Percentiles rank a stretch among this genome's conserved stretches.
phyloP scores from a whole-genome alignment of 306 rosid species.

The Castanea mollissima region DNA sequence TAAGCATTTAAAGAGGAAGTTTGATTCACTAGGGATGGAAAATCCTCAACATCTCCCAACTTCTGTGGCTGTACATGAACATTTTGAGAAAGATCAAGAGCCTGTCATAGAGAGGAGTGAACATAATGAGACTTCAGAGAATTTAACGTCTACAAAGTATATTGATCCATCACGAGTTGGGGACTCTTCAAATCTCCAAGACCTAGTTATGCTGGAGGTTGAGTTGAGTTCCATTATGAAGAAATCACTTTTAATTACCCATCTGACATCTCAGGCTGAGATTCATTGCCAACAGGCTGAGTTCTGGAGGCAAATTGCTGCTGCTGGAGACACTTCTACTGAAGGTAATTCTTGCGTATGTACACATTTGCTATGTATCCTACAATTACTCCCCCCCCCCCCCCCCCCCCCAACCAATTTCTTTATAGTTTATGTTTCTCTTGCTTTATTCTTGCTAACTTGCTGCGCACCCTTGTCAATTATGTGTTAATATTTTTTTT shows the following conservation, averaged over 20 bases:
- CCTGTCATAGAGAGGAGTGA: not conserved
- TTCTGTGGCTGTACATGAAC: not conserved
- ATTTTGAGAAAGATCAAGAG: not conserved
- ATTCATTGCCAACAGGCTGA: not conserved
- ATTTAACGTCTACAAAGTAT: not conserved
- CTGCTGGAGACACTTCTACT: not conserved
- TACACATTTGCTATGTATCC: not conserved
- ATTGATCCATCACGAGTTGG: not conserved
- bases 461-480: not conserved
- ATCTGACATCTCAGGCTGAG: not conserved
- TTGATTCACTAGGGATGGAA: not conserved
- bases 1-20: not conserved
- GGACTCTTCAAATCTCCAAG: not conserved
- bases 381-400: too few species aligned
- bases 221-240: not conserved
- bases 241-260: not conserved
- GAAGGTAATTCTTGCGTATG: slow-evolving; percentile 4
- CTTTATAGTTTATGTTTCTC: not conserved
- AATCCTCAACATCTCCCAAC: not conserved
- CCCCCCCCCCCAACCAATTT: too few species aligned
- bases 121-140: not conserved
- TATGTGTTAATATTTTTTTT: not conserved
- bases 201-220: not conserved
- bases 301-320: slow-evolving; percentile 18
- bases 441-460: not conserved